Percentiles rank a stretch among this genome's conserved stretches.
These are phyloP conservation scores for Nevesoporus exiguus DNA, from an alignment of 768 basidiomycete species.

Conservation along the genomic window DNA sequence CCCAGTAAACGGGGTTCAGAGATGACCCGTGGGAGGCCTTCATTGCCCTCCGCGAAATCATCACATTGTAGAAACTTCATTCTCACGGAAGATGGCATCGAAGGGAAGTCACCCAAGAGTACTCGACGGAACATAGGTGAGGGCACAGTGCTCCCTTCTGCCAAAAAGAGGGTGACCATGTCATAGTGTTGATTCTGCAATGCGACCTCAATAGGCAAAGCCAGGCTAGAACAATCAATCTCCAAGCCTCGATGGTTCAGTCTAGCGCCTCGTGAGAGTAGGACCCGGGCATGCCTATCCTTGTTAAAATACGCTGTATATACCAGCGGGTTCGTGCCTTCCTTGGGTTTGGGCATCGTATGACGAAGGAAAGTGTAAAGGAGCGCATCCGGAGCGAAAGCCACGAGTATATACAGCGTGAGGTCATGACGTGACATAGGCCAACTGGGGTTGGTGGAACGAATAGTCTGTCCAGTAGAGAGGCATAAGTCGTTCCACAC, in stretches of 20 bases:
- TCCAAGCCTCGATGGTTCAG: neutral
- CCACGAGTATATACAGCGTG: neutral
- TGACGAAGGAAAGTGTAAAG: no score
- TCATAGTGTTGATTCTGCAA: neutral
- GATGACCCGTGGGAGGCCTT: no score
- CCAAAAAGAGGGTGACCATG: neutral
- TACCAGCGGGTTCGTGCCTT: no score
- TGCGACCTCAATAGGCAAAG: neutral
- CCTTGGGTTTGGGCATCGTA: no score
- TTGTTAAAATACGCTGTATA: no score
- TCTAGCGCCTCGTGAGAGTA: neutral
- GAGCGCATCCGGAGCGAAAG: neutral
- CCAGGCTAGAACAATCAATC: neutral
- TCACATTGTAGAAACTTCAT: no score
- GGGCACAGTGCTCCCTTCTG: conserved; percentile 1
- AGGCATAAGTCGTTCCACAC: neutral
- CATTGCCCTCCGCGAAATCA: no score
- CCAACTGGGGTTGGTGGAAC: neutral
- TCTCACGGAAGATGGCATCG: no score
- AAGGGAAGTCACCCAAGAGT: no score
- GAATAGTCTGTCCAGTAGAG: neutral
- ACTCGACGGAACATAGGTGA: neutral
- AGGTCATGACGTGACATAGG: neutral
- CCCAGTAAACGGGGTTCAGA: no score
- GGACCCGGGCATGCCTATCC: neutral